Evolutionary conservation across 2,329 filamentous ascomycete species (phyloP), one percentile per base, ranked within the genome.

Genomic region (Colletotrichum echinochloae): DNA sequence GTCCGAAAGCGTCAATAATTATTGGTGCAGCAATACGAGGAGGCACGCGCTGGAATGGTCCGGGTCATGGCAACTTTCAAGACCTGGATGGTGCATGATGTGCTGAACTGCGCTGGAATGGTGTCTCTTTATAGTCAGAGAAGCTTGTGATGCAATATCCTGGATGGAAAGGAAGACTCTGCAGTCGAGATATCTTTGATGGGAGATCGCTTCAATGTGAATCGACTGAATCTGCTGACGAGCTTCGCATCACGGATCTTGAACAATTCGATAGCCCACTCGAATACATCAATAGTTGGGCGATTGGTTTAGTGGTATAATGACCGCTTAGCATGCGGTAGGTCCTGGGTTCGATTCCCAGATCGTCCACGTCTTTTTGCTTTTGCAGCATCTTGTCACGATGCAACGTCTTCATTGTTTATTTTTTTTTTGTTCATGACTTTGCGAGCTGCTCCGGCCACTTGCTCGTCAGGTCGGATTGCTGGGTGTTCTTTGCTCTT

Each of bases 291-390:
- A n/a, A n/a, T n/a, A n/a, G n/a, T n/a, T n/a, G 8, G 57, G 57
- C 57, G 59, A 60, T 60, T 60, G 59, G 59, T 60, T 60, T 60
- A 60, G 59, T 60, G 44, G 59, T 51, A 60, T 60, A 60, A 60
- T 60, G 59, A 60, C 59, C 59, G 59, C 59, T 60, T 60, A 60
- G 59, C 59, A 60, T 60, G 59, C 59, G 59, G 59, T 60, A 60
- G 59, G 59, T 60, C 59, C 59, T 26, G 57, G 57, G 57, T 60
- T 60, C 57, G 57, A 60, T 60, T 60, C 57, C 57, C 57, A 26
- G 57, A 49, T 60, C 57, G 57, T 60, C 57, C 57, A 60, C 28
- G 0, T 1, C 0, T 49, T 60, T 46, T 35, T 37, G 28, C 18
- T 35, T 12, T n/a, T 16, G 3, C 0, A n/a, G 3, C 51, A 44